Evolutionary conservation across 306 rosid genomes (phyloP).

Genomic region (Gynostemma pentaphyllum): DNA sequence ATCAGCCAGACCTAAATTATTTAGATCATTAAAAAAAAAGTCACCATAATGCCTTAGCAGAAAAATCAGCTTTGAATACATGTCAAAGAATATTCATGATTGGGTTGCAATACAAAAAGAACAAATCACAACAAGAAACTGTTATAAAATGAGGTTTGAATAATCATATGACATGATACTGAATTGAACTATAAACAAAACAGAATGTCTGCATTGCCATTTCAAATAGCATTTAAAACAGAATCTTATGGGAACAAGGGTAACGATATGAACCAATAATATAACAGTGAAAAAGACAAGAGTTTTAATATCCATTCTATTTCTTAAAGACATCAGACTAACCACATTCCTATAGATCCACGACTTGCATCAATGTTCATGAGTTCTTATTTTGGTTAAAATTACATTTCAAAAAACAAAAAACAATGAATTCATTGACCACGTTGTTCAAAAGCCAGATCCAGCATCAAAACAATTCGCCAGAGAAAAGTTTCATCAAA

Average conservation of each 20-base stretch:
- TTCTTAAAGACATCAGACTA: not conserved
- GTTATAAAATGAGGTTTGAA: no score
- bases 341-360: not conserved
- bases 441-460: not conserved
- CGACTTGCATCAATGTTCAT: no score
- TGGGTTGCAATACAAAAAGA: not conserved
- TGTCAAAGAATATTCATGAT: not conserved
- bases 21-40: not conserved
- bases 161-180: no score
- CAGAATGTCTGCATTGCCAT: not conserved
- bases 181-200: not conserved
- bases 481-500: not conserved
- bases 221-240: not conserved
- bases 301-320: not conserved
- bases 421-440: no score
- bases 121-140: no score
- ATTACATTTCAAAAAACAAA: no score
- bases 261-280: not conserved
- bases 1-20: not conserved
- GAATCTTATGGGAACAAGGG: not conserved
- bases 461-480: not conserved
- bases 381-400: no score
- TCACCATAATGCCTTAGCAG: not conserved
- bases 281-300: not conserved
- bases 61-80: not conserved